Evolutionary conservation across 495 filamentous ascomycete species (phyloP), one percentile per base, ranked within the genome.

Genomic region (Penicillium chermesinum): DNA sequence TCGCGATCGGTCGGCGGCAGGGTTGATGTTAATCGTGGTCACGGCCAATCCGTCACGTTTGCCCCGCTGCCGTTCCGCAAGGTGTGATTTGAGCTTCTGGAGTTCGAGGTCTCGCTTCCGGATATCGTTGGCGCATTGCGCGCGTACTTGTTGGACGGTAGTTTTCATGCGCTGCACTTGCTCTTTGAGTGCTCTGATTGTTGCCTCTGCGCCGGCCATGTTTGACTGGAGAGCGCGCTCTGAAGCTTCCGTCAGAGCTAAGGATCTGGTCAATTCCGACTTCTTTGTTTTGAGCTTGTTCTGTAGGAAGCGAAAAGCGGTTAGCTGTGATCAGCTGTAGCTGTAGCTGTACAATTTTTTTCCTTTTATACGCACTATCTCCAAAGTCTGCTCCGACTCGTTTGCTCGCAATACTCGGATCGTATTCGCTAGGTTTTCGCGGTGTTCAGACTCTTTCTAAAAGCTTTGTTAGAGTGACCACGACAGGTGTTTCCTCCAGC

Each of bases 101-200:
- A 97, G 82, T 68, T 95, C 86, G 36, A 89, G 73, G 57, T 98
- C 93, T 9, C 91, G 82, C 59, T 95, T 91, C 47, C 93, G 83
- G 10, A 97, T 78, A 57, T 98, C 93, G 58, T 89, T 96, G 25
- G 88, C 87, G 64, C 89, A 96, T 56, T 91, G 83, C 4, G 84
- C 79, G 35, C 90, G 79, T 10, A 94, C 88, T 61, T 97, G 91
- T 30, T 81, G 75, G 1, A 95, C 76, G 7, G 84, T 77, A 0
- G 78, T 78, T 63, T 91, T 94, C 61, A 89, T 77, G 19, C 86
- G 79, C 30, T 78, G 77, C 38, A 88, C 76, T 59, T 97, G 89
- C 20, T 95, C 91, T 50, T 87, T 86, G 33, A 95, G 72, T 13
- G 71, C 73, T 42, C 83, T 77, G 17, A 86, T 74, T 1, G 76